Evolutionary conservation across 768 basidiomycete species (phyloP), one percentile per base, ranked within the genome.

Genomic region (Cystofilobasidium ferigula): DNA sequence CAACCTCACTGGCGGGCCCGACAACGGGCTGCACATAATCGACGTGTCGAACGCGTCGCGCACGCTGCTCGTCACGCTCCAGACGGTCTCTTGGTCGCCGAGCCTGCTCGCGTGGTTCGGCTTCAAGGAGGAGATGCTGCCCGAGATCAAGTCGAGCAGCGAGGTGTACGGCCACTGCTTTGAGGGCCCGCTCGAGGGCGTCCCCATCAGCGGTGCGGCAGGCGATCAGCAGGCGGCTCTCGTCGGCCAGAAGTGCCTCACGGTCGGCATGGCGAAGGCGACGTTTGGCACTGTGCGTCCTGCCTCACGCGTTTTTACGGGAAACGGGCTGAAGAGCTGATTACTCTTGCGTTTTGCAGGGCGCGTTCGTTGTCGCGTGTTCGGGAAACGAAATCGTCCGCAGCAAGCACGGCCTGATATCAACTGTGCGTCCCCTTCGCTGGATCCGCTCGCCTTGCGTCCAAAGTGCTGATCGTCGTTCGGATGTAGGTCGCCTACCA

Each of bases 171-270:
- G 93, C 45, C 77, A 82, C 30, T 82, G 97, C 64, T 77, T 81
- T 10, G 78, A 79, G 36, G 88, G 89, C 2, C 68, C 76, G 5
- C 70, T 80, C 24, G 74, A 75, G 40, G 89, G 87, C 45, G 80
- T 91, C 14, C 86, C 86, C 12, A 89, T 99, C 61, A 92, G 85
- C 42, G 94, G 94, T 26, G 83, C 98, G 56, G 85, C 94, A 10
- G 95, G 95, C n/a, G 95, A 99, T 74, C 95, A 99, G 78, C 95
- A 99, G 75, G 95, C 88, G 7, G 94, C 94, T 28, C 79, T 99
- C 28, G 84, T 97, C 59, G 95, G 94, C 0, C 97, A 99, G 79
- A 97, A 95, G 76, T 98, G 95, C 73, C 76, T 99, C 62, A 79
- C 73, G n/a, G 80, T 83, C 70, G 94, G 94, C 22, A 88, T 97